A percentile compares a stretch with the other conserved stretches of the same genome.
Evolutionary conservation across 106 monocot species (phyloP).

Genomic region (Dioscorea dumetorum): DNA sequence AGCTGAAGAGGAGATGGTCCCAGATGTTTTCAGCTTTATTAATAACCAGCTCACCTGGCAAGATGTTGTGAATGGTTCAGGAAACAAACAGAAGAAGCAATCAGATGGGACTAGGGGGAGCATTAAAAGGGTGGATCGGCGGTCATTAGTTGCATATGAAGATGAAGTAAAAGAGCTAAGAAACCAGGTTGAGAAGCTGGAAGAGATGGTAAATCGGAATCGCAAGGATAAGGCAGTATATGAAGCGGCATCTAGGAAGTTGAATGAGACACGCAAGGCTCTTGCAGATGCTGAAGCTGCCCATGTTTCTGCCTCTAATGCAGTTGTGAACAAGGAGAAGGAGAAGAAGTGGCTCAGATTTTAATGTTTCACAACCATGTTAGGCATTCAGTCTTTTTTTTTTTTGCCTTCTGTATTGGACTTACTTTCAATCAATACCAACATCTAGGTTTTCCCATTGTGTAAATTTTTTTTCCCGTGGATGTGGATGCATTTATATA

Average conservation of each 20-base stretch:
- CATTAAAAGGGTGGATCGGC: constrained; percentile 43
- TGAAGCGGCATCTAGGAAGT: constrained; percentile 67
- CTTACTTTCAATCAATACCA: too few species aligned
- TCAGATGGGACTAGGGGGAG: constrained; percentile 6
- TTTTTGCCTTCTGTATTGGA: not conserved
- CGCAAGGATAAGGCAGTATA: constrained; percentile 70
- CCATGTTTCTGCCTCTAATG: constrained; percentile 58
- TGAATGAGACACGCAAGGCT: constrained; percentile 49
- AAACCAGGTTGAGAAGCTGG: constrained; percentile 48
- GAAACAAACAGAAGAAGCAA: constrained; percentile 17
- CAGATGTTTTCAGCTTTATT: constrained; percentile 83
- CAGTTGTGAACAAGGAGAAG: constrained; percentile 78
- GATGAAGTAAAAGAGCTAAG: constrained; percentile 80
- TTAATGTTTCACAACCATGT: constrained; percentile 19
- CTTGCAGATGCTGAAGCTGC: constrained; percentile 63
- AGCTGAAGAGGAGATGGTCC: constrained; percentile 32
- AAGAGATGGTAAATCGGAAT: constrained; percentile 82
- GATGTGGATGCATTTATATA: too few species aligned
- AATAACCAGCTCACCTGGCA: constrained; percentile 66
- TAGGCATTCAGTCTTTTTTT: not conserved
- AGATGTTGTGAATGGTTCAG: constrained; percentile 17
- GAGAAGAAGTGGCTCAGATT: constrained; percentile 95
- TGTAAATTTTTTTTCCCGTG: too few species aligned
- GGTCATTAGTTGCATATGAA: constrained; percentile 66
- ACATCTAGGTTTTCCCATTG: too few species aligned